Conservation (phyloP, 495 filamentous ascomycete species). For the Mytilinidion resinicola region DNA sequence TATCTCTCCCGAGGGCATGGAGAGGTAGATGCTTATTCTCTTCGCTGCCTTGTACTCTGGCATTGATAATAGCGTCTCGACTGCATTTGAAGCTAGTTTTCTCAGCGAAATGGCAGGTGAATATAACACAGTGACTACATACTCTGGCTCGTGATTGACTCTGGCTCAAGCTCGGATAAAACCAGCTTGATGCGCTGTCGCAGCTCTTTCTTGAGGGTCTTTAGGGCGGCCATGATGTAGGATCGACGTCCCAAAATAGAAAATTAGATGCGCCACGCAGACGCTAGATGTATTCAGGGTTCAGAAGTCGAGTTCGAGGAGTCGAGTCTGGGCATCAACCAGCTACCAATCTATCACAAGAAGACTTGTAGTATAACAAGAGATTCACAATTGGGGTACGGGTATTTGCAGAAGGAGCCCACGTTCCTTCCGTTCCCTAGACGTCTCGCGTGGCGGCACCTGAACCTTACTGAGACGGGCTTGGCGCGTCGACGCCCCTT, state of each 20-base stretch:
- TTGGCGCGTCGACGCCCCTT: neutral
- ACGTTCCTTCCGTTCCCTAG: too few species aligned
- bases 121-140: conserved; percentile 3
- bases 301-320: too few species aligned
- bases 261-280: too few species aligned
- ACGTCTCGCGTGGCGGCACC: neutral
- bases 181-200: conserved; percentile 60
- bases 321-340: too few species aligned
- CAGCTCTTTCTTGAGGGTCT: conserved; percentile 66
- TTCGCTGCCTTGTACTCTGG: conserved; percentile 64
- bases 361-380: too few species aligned
- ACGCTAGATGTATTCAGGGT: too few species aligned
- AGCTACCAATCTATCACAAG: too few species aligned
- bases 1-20: conserved; percentile 82
- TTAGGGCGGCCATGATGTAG: conserved; percentile 45
- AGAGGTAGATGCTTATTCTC: conserved; percentile 79
- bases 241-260: conserved; percentile 13
- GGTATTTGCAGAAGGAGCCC: too few species aligned
- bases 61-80: conserved; percentile 52
- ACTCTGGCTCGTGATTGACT: conserved; percentile 64
- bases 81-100: conserved; percentile 51
- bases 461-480: conserved; percentile 11
- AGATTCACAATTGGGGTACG: too few species aligned
- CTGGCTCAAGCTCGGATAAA: conserved; percentile 50
- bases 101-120: neutral